Evolutionary conservation across 2,329 filamentous ascomycete species (phyloP), one percentile per base, ranked within the genome.

Genomic region (Verticillium longisporum): DNA sequence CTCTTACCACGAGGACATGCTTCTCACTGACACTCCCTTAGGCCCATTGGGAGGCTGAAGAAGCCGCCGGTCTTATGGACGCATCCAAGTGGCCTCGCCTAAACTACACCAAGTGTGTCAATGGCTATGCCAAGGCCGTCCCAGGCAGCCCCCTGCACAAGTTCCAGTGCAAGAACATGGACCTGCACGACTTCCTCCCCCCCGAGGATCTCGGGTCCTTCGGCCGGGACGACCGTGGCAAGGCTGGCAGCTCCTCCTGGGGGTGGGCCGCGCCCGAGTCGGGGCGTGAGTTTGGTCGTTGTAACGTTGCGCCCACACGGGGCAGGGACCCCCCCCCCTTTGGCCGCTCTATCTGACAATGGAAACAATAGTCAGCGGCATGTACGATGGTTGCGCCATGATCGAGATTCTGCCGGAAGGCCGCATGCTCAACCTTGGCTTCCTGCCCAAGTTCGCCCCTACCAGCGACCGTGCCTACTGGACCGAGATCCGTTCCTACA

Each of bases 101-200:
- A 32, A 63, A 62, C 13, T 66, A 68, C 55, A 66, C 66, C 13
- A 64, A 66, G 61, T 68, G 67, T 32, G 50, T 66, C 50, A 61
- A 68, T 32, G 67, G 67, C 34, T 61, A 63, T 32, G 65, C 64
- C 18, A 63, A 66, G 33, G 65, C 66, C 18, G 60, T 68, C 26
- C 63, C 63, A 1, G 66, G 61, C 45, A 66, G 65, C 59, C 64
- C 61, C 9, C 59, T 64, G 15, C 64, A 68, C 55, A 66, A 62
- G 45, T 68, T 68, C 60, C 58, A 55, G 57, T 68, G 67, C 63
- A 63, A 64, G 58, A 67, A 68, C 55, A 75, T 82, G 45, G 81
- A 84, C 62, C 74, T 83, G 14, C 79, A 82, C 66, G 79, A 83
- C 68, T 84, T 85, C 70, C 72, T 80, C 60, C 78, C 76, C 57